Percentiles rank a stretch among this genome's conserved stretches.
phyloP scores from a whole-genome alignment of 306 rosid species.

The Calophaca sinica region DNA sequence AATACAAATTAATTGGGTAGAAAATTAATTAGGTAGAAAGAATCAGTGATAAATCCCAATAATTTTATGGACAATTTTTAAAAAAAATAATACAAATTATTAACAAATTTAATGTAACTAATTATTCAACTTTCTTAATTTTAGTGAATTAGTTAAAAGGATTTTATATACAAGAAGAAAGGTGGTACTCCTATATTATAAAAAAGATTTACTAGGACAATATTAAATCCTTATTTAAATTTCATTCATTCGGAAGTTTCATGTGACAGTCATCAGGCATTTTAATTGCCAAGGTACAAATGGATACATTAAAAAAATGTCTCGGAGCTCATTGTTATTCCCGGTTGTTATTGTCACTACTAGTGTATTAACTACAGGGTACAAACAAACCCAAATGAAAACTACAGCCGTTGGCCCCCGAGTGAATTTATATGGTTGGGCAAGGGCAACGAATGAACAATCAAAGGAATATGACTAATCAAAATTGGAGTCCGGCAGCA shows the following conservation, averaged over 20 bases:
- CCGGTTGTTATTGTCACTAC: neutral
- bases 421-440: conserved; percentile 27
- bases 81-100: no score
- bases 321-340: conserved; percentile 14
- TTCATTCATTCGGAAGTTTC: conserved; percentile 8
- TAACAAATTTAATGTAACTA: no score
- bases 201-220: neutral
- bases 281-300: conserved; percentile 1
- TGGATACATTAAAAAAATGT: neutral
- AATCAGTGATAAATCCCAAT: no score
- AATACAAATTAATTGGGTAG: no score
- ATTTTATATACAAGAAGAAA: no score
- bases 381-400: neutral
- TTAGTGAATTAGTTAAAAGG: no score
- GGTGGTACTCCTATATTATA: neutral
- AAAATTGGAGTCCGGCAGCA: conserved; percentile 24
- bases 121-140: no score
- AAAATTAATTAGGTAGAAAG: no score
- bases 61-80: no score
- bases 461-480: conserved; percentile 8
- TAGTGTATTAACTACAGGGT: conserved; percentile 2
- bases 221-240: neutral
- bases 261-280: neutral
- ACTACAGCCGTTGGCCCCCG: conserved; percentile 7
- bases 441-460: conserved; percentile 24